Base-by-base conservation (phyloP, 176 grass and related monocot genomes). In the Dendrocalamus sinicus region DNA sequence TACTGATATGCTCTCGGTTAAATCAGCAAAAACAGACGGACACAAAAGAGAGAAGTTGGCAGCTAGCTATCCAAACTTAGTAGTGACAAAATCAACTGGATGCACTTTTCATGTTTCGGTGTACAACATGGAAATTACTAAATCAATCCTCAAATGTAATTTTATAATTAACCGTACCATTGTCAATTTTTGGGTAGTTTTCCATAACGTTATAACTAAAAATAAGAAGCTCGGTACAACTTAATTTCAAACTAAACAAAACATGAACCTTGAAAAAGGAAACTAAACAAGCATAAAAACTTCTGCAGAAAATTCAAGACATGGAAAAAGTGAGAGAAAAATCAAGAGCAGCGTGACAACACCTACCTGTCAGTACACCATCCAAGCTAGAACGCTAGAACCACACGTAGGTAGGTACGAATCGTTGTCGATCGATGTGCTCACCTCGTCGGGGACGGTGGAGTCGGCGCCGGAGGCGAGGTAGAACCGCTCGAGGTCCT, bases 381-480 rank as follows among this genome's bases (percentile, higher is more conserved):
- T 51, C 28, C 72, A 58, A 58, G 5, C 41, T 20, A 24, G 37
- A 35, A 35, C 32, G 26, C 26, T 11, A 35, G 72, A 20, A 79
- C 76, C 22, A 35, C 47, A 60, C 24, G 32, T 35, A 35, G 32
- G 50, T 16, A 77, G 37, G 75, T 44, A 77, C 13, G 54, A 77
- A 41, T 61, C 41, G 10, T 20, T 12, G 32, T 47, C 15, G 20
- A 76, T 44, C 32, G 16, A 59, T 59, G 20, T n/a, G 12, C 43
- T 73, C 19, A 97, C 91, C 92, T 97, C 89, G 73, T 97, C 87
- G 1, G 91, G 82, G 22, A 97, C 40, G 66, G 59, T 55, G 46
- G 59, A 84, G 16, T 93, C 91, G 47, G 92, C 80, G 51, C 72
- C 89, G 40, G 95, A 95, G 20, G 95, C 85, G 26, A 47, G 77